Base-by-base conservation (phyloP, 2,329 filamentous ascomycete genomes). In the Neonectria magnoliae region DNA sequence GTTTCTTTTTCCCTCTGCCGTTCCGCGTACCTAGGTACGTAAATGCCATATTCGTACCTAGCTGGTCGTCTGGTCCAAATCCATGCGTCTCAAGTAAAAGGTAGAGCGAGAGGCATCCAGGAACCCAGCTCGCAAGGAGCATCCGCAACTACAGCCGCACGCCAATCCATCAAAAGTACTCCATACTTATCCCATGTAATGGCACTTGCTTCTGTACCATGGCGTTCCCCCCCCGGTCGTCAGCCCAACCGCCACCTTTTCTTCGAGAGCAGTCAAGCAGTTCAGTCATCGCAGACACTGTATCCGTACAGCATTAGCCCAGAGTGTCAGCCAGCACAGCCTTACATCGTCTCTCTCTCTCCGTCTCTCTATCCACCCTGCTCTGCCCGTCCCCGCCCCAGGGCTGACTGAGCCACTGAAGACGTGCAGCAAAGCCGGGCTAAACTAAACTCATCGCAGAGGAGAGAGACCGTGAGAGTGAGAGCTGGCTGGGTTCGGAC, bases 341-440 rank as follows among this genome's bases (percentile, higher is more conserved):
- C 68, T 70, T 68, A 70, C 59, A 54, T 69, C 61, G 56, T 25
- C 25, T 25, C 22, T 25, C 22, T 25, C 22, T 25, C 22, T 25
- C n/a, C n/a, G 22, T 25, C 22, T 25, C 25, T 25, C 25, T 25
- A 25, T 25, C 25, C 25, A 25, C 25, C 25, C 25, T 25, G 6
- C 5, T 48, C 42, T 22, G 9, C n/a, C n/a, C 38, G 42, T 47
- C 31, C 55, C 55, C 41, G 44, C 55, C 44, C 44, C 25, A 25
- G 50, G 45, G 45, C 56, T 58, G 60, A 57, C 60, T 47, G 14
- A 14, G 45, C 20, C n/a, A 29, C 45, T 50, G 25, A 66, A 66
- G 69, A 60, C 52, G 50, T 56, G 57, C 44, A 51, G 60, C 53
- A 25, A 25, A 13, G 10, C 33, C 33, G 33, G 13, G 13, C 33